These are phyloP conservation scores for Paecilomyces formosus DNA, from an alignment of 2,329 filamentous ascomycete genomes.

Conservation along the genomic window DNA sequence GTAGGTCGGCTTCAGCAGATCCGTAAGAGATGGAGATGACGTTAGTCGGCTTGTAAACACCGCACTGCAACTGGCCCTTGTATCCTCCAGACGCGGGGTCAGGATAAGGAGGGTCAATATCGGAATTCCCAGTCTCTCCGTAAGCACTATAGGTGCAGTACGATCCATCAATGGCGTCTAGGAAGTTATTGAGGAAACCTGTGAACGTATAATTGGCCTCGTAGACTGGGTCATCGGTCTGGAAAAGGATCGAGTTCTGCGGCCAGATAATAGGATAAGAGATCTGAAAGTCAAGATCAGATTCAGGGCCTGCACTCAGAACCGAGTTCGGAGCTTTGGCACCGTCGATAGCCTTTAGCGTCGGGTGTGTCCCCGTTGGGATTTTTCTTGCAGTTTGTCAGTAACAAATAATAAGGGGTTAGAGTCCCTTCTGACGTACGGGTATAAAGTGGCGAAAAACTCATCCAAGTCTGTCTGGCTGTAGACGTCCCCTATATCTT, in stretches of 20 bases:
- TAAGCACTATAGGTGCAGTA: slow-evolving; percentile 37
- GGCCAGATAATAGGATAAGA: slow-evolving; percentile 43
- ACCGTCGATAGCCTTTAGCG: slow-evolving; percentile 32
- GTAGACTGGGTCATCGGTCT: slow-evolving; percentile 37
- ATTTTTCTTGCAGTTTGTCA: slow-evolving; percentile 21
- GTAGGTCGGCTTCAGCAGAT: slow-evolving; percentile 23
- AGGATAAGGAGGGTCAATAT: slow-evolving; percentile 38
- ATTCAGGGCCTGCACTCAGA: slow-evolving; percentile 27
- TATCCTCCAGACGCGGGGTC: slow-evolving; percentile 32
- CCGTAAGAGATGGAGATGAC: slow-evolving; percentile 31
- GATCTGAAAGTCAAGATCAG: slow-evolving; percentile 40
- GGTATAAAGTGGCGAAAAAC: slow-evolving; percentile 31
- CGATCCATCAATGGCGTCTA: slow-evolving; percentile 42
- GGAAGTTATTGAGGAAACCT: slow-evolving; percentile 41
- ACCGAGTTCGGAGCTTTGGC: slow-evolving; percentile 25
- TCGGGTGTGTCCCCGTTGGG: slow-evolving; percentile 33
- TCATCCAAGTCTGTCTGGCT: slow-evolving; percentile 37
- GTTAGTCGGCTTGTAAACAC: slow-evolving; percentile 32
- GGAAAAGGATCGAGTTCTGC: slow-evolving; percentile 41
- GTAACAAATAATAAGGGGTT: neutral
- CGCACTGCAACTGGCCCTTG: slow-evolving; percentile 36
- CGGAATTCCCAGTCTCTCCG: slow-evolving; percentile 26
- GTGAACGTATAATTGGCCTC: slow-evolving; percentile 29
- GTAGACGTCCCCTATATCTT: slow-evolving; percentile 39
- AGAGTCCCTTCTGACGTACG: slow-evolving; percentile 8